Conservation (phyloP, 805 yeast genomes). For the Yarrowia sp. region DNA sequence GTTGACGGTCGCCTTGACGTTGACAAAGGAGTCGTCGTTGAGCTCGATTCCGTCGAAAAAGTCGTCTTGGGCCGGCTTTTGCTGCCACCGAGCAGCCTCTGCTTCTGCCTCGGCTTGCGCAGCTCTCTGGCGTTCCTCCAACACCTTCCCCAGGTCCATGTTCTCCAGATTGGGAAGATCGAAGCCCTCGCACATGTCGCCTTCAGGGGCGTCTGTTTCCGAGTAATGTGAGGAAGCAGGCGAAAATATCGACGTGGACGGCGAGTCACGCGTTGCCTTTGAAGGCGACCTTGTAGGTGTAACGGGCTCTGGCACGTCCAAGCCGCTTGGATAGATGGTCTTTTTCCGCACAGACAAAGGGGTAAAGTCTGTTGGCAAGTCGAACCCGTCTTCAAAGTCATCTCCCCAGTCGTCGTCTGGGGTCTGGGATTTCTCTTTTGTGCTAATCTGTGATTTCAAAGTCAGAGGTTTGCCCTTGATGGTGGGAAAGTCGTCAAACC, state of each 20-base stretch:
- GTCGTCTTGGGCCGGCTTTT: slow-evolving; percentile 13
- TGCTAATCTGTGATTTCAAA: not conserved
- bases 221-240: slow-evolving; percentile 23
- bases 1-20: slow-evolving; percentile 25
- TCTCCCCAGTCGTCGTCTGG: slow-evolving; percentile 3
- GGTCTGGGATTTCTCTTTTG: not conserved
- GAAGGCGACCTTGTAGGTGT: slow-evolving; percentile 1
- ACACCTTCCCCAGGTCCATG: slow-evolving; percentile 3
- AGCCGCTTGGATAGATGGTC: slow-evolving; percentile 20
- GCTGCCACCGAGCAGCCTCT: slow-evolving; percentile 10
- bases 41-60: slow-evolving; percentile 37
- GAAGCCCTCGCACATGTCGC: slow-evolving; percentile 36
- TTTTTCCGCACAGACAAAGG: slow-evolving; percentile 25
- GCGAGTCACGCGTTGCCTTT: slow-evolving; percentile 5
- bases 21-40: slow-evolving; percentile 28
- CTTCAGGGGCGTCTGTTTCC: slow-evolving; percentile 31
- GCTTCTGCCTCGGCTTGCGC: slow-evolving; percentile 21
- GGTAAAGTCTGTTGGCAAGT: slow-evolving; percentile 24
- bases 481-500: slow-evolving; percentile 22
- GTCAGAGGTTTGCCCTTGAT: slow-evolving; percentile 16
- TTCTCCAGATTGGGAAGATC: slow-evolving; percentile 15
- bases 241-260: slow-evolving; percentile 29
- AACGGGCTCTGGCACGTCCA: slow-evolving; percentile 21
- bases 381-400: slow-evolving; percentile 34
- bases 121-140: slow-evolving; percentile 17